Evolutionary conservation across 257 asterid species (phyloP).

Genomic region (Nicotiana otophora): DNA sequence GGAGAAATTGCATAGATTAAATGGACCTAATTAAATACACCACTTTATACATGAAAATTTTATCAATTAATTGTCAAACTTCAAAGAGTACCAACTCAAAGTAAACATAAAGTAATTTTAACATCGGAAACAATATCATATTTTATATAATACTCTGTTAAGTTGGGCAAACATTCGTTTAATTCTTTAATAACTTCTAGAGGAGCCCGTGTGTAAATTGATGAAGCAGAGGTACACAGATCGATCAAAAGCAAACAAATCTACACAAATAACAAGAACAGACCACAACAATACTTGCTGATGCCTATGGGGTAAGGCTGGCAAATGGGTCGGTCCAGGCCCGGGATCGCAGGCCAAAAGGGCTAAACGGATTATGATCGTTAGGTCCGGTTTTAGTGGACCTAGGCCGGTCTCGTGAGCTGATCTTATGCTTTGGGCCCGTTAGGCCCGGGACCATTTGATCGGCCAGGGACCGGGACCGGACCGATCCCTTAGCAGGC

Average conservation of each 20-base stretch:
- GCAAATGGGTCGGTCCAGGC: too few relatives aligned
- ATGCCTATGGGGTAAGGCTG: neutral
- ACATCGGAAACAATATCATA: neutral
- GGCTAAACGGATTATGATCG: too few relatives aligned
- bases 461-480: too few relatives aligned
- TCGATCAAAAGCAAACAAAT: conserved; percentile 2
- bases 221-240: neutral
- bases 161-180: neutral
- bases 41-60: neutral
- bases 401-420: too few relatives aligned
- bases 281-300: conserved; percentile 4
- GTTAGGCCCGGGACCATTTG: too few relatives aligned
- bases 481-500: too few relatives aligned
- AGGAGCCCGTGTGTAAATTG: neutral
- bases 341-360: too few relatives aligned
- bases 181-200: neutral
- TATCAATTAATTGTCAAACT: neutral
- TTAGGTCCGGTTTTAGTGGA: too few relatives aligned
- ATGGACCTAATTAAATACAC: too few relatives aligned
- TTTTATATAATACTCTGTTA: neutral
- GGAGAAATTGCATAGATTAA: too few relatives aligned
- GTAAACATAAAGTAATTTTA: neutral
- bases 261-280: conserved; percentile 2
- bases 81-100: neutral
- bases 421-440: too few relatives aligned